phyloP scores from a whole-genome alignment of 2,329 filamentous ascomycete genomes.

The Penicillium sumatraense region DNA sequence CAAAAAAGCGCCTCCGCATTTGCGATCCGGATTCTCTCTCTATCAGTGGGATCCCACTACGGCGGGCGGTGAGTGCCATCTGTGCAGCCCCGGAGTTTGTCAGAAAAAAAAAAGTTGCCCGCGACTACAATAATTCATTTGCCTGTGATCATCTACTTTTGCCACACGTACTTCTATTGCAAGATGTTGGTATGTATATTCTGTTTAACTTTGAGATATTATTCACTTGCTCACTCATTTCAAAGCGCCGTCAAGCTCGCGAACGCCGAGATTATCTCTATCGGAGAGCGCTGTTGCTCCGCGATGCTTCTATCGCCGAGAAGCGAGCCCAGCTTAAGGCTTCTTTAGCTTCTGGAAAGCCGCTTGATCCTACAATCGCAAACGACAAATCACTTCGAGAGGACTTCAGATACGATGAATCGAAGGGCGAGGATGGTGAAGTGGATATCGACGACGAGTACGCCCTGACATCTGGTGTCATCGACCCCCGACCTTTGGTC shows the following conservation, averaged over 20 bases:
- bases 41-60: slow-evolving; percentile 40
- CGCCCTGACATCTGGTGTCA: slow-evolving; percentile 83
- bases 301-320: slow-evolving; percentile 90
- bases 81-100: slow-evolving; percentile 35
- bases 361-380: slow-evolving; percentile 78
- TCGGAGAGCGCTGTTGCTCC: slow-evolving; percentile 80
- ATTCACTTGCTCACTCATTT: slow-evolving; percentile 4
- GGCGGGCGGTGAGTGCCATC: slow-evolving; percentile 27
- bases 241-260: slow-evolving; percentile 71
- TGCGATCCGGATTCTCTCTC: slow-evolving; percentile 30
- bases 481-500: slow-evolving; percentile 86
- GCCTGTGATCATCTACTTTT: slow-evolving; percentile 1
- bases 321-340: slow-evolving; percentile 86
- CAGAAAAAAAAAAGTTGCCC: slow-evolving; percentile 44
- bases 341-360: slow-evolving; percentile 86
- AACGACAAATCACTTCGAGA: slow-evolving; percentile 83
- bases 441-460: slow-evolving; percentile 91
- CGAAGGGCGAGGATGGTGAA: slow-evolving; percentile 75
- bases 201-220: background rate
- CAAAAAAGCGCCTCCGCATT: slow-evolving; percentile 30
- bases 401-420: slow-evolving; percentile 94
- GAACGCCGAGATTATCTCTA: slow-evolving; percentile 89
- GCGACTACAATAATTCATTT: slow-evolving; percentile 21
- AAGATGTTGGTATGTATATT: slow-evolving; percentile 39
- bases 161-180: slow-evolving; percentile 4